Evolutionary conservation across 108 stramenopile genomes (phyloP), one percentile per base, ranked within the genome.

Genomic region (Pseudonitzschia multiseries): DNA sequence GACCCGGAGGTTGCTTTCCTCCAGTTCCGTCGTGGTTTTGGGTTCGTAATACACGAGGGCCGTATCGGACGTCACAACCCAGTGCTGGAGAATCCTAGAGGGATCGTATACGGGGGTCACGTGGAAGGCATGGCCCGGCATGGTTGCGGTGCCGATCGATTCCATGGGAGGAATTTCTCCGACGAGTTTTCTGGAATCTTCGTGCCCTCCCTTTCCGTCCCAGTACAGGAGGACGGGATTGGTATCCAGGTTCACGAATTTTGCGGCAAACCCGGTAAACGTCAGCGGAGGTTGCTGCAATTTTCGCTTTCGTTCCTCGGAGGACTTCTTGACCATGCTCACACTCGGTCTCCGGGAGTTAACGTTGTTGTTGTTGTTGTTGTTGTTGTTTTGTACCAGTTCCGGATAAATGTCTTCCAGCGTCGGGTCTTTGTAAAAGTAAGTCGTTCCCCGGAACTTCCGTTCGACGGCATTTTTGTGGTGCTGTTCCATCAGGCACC

Each of bases 241-340:
- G 22, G 78, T 69, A 3, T 84, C 83, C 22, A 92, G 78, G 61
- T 95, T 95, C 72, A 89, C 73, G 71, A 95, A 90, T 76, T 95
- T 92, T 69, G 85, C 80, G 43, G 88, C 91, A 83, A 88, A 95
- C 14, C 93, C 93, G 17, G 90, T 91, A 73, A 89, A 92, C 26
- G 80, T 70, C 32, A 91, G 66, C 20, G 86, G 77, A 27, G 86
- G 87, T 42, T 89, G 81, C 42, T 77, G 62, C 33, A 75, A 41
- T 42, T 80, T 40, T 28, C 64, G 48, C 43, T 71, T 31, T 22
- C 68, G 51, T 59, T 22, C 31, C n/a, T 56, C 62, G 29, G 29
- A 50, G 10, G 70, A 32, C 50, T 53, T 83, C 79, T 41, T 79
- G 73, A 40, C 61, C 57, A 22, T 48, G 20, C 48, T 31, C 69